phyloP scores from a whole-genome alignment of 305 asterid species.

The Fraxinus nigra region DNA sequence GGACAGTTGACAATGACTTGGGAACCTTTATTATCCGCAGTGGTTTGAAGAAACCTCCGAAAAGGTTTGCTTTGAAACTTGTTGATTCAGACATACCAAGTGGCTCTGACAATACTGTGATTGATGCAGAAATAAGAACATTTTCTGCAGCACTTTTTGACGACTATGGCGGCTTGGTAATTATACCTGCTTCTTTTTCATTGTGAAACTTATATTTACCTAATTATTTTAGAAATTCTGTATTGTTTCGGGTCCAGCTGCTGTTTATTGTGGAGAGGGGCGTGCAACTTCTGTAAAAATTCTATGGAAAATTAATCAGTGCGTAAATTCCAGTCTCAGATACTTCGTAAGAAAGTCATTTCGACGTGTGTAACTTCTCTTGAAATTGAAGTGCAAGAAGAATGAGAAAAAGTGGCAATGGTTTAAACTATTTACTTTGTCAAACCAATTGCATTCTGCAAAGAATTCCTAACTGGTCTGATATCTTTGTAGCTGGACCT shows the following conservation, averaged over 20 bases:
- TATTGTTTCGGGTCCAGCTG: background rate
- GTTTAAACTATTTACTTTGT: background rate
- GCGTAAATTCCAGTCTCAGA: constrained; percentile 5
- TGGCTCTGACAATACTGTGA: constrained; percentile 62
- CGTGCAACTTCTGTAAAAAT: background rate
- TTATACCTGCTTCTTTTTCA: constrained; percentile 17
- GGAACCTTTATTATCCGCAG: constrained; percentile 79
- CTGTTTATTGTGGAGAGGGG: constrained; percentile 3
- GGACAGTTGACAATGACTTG: constrained; percentile 73
- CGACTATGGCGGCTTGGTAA: constrained; percentile 95
- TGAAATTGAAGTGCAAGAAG: background rate
- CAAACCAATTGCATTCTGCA: background rate
- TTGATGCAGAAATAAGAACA: constrained; percentile 80
- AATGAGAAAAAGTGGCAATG: background rate
- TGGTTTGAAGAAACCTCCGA: constrained; percentile 85
- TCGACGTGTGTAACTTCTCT: background rate
- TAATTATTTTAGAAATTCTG: background rate
- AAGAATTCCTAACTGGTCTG: background rate
- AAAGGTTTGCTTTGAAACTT: constrained; percentile 82
- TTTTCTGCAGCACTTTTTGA: constrained; percentile 94
- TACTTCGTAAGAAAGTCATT: background rate
- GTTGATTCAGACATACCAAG: constrained; percentile 60
- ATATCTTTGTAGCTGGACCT: background rate
- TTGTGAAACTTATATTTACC: background rate
- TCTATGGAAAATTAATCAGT: background rate